phyloP scores from a whole-genome alignment of 306 rosid species.

The Canavalia ensiformis region DNA sequence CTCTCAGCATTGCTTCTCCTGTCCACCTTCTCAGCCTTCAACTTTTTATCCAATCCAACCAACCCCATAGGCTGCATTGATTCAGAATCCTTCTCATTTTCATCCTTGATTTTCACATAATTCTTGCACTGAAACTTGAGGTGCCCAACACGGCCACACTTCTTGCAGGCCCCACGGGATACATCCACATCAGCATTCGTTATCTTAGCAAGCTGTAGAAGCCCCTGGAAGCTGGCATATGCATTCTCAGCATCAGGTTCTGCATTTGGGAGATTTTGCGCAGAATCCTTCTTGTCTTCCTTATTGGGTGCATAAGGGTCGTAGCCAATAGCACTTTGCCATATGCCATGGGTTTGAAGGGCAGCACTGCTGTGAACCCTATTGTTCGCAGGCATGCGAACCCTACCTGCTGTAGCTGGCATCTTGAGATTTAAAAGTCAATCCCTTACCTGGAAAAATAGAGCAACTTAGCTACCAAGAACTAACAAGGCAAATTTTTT shows the following conservation, averaged over 20 bases:
- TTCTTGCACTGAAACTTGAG: constrained; percentile 93
- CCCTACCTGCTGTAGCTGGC: constrained; percentile 98
- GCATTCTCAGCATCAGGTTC: constrained; percentile 92
- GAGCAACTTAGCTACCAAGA: not conserved
- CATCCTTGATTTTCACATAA: constrained; percentile 79
- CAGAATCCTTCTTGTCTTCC: constrained; percentile 71
- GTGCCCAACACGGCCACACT: constrained; percentile 95
- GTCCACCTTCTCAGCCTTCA: constrained; percentile 61
- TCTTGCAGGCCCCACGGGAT: constrained; percentile 92
- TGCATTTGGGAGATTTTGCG: constrained; percentile 53
- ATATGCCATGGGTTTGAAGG: constrained; percentile 95
- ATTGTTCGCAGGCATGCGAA: constrained; percentile 99
- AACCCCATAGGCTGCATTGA: constrained; percentile 63
- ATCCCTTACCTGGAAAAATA: constrained; percentile 27
- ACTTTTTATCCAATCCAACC: constrained; percentile 66
- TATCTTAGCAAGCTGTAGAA: constrained; percentile 90
- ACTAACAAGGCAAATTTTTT: not conserved
- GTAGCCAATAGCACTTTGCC: constrained; percentile 97
- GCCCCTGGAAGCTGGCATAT: constrained; percentile 93
- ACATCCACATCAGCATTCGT: constrained; percentile 79
- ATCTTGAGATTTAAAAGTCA: constrained; percentile 59
- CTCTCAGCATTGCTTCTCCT: constrained; percentile 60
- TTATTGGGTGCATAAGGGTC: constrained; percentile 94
- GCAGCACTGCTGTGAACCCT: constrained; percentile 98
- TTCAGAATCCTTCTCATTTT: constrained; percentile 66